phyloP scores from a whole-genome alignment of 306 rosid genomes.

The Malus sylvestris region DNA sequence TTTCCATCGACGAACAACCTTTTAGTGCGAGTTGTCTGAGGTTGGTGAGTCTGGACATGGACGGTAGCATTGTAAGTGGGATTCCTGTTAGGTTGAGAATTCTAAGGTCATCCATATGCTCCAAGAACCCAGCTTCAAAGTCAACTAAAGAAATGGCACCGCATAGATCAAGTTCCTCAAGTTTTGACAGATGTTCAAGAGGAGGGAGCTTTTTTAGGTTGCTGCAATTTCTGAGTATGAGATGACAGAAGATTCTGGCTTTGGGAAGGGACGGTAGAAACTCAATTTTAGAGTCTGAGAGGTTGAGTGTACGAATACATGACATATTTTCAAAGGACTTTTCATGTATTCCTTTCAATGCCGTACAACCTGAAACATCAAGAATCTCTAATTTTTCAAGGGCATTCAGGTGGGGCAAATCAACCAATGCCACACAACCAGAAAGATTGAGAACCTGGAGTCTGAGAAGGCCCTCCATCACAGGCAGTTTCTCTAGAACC shows the following conservation, averaged over 20 bases:
- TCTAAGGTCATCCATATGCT: slow-evolving; percentile 7
- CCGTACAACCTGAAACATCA: slow-evolving; percentile 25
- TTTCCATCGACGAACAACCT: not conserved
- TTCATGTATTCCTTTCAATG: slow-evolving; percentile 5
- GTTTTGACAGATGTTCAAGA: not conserved
- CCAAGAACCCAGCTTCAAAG: slow-evolving; percentile 1
- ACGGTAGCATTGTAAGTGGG: not conserved
- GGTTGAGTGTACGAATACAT: slow-evolving; percentile 17
- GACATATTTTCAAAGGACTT: slow-evolving; percentile 18
- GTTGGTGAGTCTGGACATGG: slow-evolving; percentile 4
- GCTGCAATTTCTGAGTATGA: slow-evolving; percentile 17
- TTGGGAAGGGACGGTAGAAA: slow-evolving; percentile 6
- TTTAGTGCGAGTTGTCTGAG: slow-evolving; percentile 22
- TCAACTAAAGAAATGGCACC: slow-evolving; percentile 8
- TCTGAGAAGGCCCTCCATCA: slow-evolving; percentile 1
- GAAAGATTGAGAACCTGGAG: slow-evolving; percentile 10
- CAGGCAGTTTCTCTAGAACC: not conserved
- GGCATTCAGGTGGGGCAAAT: slow-evolving; percentile 1
- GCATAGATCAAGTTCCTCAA: slow-evolving; percentile 19
- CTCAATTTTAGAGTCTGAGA: slow-evolving; percentile 21
- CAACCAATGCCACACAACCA: not conserved
- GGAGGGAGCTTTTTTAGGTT: slow-evolving; percentile 2
- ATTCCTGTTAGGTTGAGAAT: slow-evolving; percentile 24
- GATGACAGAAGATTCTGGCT: slow-evolving; percentile 4
- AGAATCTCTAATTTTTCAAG: slow-evolving; percentile 23